Evolutionary conservation across 192 early-diverging fungal genomes (phyloP), one percentile per base, ranked within the genome.

Genomic region (Coemansia nantahalensis): DNA sequence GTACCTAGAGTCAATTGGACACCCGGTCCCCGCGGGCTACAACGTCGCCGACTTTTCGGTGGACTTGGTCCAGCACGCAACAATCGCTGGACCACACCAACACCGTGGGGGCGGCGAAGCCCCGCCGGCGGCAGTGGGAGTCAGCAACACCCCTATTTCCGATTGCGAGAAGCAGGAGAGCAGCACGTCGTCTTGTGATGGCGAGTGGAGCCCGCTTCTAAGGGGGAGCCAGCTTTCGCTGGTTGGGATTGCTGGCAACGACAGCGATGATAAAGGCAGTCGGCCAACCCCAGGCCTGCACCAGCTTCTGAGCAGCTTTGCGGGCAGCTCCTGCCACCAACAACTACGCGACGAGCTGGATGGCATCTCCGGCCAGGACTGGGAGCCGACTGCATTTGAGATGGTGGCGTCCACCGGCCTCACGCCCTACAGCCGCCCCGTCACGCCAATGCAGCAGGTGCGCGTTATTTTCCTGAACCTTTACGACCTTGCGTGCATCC

Each of bases 21-120:
- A 90, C 45, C 65, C 73, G 5, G 91, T 90, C 46, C 94, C 94
- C 13, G 65, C 80, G 6, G 90, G 90, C 0, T 93, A 88, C 59
- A 97, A 97, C 48, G 85, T 94, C 58, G 94, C 94, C 3, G 94
- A 97, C 44, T 94, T 71, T 56, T 61, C 68, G 0, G 62, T 79
- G 3, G 77, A 79, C 31, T 39, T 79, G 2, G 64, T 75, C 6
- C 63, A 66, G 43, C 64, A 59, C 22, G 71, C 63, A 30, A 75
- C 64, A 3, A 56, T 58, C 23, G 54, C 37, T 1, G 45, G 59
- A 6, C 13, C 24, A 0, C 33, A 30, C 17, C 28, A 14, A 5
- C 17, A 28, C 17, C 3, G 4, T 15, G 7, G 5, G 26, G 18
- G 30, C 9, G n/a, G 19, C 41, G n/a, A 38, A 39, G n/a, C 1